These are phyloP conservation scores for Backusella morwellensis DNA, from an alignment of 192 early-diverging fungal species.

Conservation along the genomic window DNA sequence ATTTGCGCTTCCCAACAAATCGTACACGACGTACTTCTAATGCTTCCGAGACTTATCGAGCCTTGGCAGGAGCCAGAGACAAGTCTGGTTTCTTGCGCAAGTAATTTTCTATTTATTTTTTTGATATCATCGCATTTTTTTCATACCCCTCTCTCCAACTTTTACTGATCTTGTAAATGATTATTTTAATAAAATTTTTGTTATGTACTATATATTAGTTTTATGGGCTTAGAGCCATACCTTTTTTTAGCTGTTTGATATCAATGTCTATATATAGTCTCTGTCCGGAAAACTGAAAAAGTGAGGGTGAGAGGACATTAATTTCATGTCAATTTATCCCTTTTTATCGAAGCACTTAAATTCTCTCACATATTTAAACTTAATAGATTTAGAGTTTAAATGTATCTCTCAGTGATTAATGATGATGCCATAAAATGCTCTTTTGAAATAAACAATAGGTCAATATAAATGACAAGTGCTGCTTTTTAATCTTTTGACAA, in stretches of 20 bases:
- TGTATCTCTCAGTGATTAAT: too few species aligned
- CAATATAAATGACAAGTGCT: too few species aligned
- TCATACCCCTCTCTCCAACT: neutral
- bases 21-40: neutral
- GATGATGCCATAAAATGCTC: too few species aligned
- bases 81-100: neutral
- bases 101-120: neutral
- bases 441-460: too few species aligned
- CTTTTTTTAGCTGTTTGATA: too few species aligned
- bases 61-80: neutral
- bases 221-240: too few species aligned
- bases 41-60: constrained; percentile 2
- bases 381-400: too few species aligned
- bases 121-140: neutral
- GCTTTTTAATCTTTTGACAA: too few species aligned
- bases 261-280: neutral
- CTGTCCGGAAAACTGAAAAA: neutral
- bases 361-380: too few species aligned
- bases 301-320: neutral
- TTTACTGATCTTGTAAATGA: neutral
- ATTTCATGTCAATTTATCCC: neutral
- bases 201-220: neutral
- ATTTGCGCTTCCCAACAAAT: neutral
- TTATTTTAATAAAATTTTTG: neutral
- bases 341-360: neutral